phyloP scores from a whole-genome alignment of 2,329 filamentous ascomycete species.

The Aspergillus hiratsukae region DNA sequence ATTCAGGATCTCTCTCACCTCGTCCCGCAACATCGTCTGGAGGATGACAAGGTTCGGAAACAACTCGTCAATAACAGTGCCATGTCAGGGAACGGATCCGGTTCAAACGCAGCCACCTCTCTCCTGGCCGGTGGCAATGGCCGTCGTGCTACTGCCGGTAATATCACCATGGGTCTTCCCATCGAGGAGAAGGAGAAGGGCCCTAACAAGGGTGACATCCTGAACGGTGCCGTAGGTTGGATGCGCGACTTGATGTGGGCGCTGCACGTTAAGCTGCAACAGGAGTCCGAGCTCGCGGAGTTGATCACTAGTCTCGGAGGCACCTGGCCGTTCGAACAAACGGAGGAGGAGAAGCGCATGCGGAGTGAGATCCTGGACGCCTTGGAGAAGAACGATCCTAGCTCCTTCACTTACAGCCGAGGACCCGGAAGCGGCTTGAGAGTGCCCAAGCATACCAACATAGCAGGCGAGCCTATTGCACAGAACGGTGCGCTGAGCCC shows the following conservation, averaged over 20 bases:
- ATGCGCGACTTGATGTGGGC: slow-evolving; percentile 98
- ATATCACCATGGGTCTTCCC: slow-evolving; percentile 87
- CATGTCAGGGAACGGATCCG: slow-evolving; percentile 71
- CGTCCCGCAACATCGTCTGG: slow-evolving; percentile 84
- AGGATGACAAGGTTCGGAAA: slow-evolving; percentile 96
- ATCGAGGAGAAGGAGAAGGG: slow-evolving; percentile 98
- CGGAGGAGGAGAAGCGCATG: slow-evolving; percentile 94
- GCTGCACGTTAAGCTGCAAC: slow-evolving; percentile 79
- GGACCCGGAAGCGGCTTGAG: slow-evolving; percentile 78
- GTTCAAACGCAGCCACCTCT: slow-evolving; percentile 63
- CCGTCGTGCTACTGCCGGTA: slow-evolving; percentile 71
- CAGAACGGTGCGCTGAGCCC: slow-evolving; percentile 48
- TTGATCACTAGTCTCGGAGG: slow-evolving; percentile 68
- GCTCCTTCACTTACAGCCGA: slow-evolving; percentile 78
- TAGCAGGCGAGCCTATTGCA: slow-evolving; percentile 72
- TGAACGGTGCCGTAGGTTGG: slow-evolving; percentile 96
- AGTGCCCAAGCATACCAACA: slow-evolving; percentile 89
- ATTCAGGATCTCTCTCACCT: slow-evolving; percentile 95
- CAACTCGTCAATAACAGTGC: slow-evolving; percentile 89
- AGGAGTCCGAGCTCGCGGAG: slow-evolving; percentile 81
- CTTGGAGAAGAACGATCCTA: slow-evolving; percentile 71
- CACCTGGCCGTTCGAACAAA: slow-evolving; percentile 72
- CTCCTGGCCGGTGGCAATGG: slow-evolving; percentile 80
- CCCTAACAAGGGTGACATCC: slow-evolving; percentile 96
- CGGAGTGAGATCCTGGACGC: slow-evolving; percentile 86